Conservation (phyloP, 306 rosid species). For the barrel medic (Medicago truncatula) region DNA sequence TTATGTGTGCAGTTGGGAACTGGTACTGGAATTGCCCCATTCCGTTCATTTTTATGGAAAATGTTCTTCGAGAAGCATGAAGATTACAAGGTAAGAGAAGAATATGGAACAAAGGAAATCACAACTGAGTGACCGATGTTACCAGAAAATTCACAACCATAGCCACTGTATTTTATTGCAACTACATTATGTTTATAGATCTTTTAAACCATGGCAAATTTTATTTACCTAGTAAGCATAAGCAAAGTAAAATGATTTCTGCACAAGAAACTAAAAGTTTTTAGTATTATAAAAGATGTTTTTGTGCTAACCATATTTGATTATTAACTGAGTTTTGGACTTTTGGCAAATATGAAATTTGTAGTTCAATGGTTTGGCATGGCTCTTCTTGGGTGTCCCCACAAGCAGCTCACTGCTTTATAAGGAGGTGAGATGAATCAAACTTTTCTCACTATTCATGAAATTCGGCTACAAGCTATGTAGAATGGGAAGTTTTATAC, state of each 20-base stretch:
- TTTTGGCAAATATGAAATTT: slow-evolving; percentile 16
- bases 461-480: neutral
- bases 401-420: slow-evolving; percentile 95
- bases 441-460: slow-evolving; percentile 8
- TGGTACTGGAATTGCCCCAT: slow-evolving; percentile 99
- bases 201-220: neutral
- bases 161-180: slow-evolving; percentile 18
- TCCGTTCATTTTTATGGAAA: slow-evolving; percentile 93
- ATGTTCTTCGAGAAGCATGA: slow-evolving; percentile 96
- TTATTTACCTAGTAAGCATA: neutral
- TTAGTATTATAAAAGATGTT: neutral
- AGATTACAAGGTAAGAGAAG: slow-evolving; percentile 75
- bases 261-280: slow-evolving; percentile 20
- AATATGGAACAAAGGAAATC: neutral
- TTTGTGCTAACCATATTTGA: slow-evolving; percentile 21
- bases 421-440: slow-evolving; percentile 77
- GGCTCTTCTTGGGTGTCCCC: slow-evolving; percentile 99
- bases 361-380: slow-evolving; percentile 96
- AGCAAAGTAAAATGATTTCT: neutral
- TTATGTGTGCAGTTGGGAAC: slow-evolving; percentile 75
- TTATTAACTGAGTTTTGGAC: slow-evolving; percentile 22
- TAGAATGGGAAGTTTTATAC: neutral
- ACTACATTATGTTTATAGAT: slow-evolving; percentile 18
- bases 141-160: neutral
- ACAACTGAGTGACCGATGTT: neutral